These are phyloP conservation scores for Arthrinium phaeospermum DNA, from an alignment of 2,329 filamentous ascomycete genomes.

Conservation along the genomic window DNA sequence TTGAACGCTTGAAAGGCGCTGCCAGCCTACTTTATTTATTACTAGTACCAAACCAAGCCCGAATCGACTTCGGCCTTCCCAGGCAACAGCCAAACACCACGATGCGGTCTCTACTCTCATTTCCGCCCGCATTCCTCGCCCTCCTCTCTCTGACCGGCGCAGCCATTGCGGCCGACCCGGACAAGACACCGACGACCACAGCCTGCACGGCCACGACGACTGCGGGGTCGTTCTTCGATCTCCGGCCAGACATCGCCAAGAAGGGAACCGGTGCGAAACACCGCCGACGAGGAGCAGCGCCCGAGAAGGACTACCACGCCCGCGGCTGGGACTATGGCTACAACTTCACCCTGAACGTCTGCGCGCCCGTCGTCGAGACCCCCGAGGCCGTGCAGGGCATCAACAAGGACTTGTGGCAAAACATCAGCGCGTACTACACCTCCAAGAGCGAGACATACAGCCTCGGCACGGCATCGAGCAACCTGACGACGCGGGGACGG, in stretches of 20 bases:
- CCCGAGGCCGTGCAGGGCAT: constrained; percentile 69
- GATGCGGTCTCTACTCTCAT: constrained; percentile 35
- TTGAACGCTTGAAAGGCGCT: background rate
- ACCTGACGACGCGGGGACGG: constrained; percentile 66
- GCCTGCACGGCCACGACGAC: constrained; percentile 63
- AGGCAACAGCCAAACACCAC: constrained; percentile 11
- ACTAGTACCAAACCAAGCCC: constrained; percentile 10
- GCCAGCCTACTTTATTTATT: constrained; percentile 18
- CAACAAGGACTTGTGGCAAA: constrained; percentile 65
- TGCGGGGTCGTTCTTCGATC: constrained; percentile 63
- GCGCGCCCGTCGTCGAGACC: constrained; percentile 73
- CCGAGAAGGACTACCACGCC: constrained; percentile 63
- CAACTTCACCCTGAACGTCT: constrained; percentile 87
- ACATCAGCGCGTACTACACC: constrained; percentile 81
- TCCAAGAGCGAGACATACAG: constrained; percentile 70
- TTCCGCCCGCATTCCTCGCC: constrained; percentile 31
- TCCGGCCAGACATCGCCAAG: constrained; percentile 60
- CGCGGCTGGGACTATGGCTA: constrained; percentile 77
- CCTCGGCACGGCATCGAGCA: constrained; percentile 70
- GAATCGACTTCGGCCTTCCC: constrained; percentile 17
- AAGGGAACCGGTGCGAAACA: constrained; percentile 46
- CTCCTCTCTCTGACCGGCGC: constrained; percentile 44
- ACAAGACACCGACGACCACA: constrained; percentile 48
- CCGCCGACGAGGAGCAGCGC: constrained; percentile 41
- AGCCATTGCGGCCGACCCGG: constrained; percentile 41